Evolutionary conservation across 2,329 filamentous ascomycete genomes (phyloP).

Genomic region (Penicillium sumatraense): DNA sequence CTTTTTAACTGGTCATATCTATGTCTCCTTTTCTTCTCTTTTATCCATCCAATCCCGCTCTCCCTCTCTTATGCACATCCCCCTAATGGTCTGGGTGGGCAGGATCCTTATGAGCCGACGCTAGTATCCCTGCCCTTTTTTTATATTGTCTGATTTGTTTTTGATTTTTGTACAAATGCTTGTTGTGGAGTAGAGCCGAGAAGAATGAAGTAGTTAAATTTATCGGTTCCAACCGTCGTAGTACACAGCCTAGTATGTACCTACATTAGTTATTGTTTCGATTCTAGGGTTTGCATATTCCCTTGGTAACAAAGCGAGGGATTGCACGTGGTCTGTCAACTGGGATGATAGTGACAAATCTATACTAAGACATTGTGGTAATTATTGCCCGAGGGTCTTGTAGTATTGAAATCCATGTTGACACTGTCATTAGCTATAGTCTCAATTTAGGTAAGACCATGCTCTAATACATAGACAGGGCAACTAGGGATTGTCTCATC

Average conservation of each 20-base stretch:
- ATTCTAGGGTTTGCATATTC: no score
- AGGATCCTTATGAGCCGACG: conserved; percentile 21
- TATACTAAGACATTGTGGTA: no score
- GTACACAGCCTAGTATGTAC: no score
- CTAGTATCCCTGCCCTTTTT: conserved; percentile 17
- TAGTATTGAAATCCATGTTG: no score
- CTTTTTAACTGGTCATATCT: conserved; percentile 23
- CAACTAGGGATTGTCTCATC: background rate
- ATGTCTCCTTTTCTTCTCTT: conserved; percentile 3
- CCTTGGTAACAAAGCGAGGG: background rate
- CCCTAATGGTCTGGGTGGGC: conserved; percentile 25
- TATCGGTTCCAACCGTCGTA: no score
- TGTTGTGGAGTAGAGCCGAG: conserved; percentile 11
- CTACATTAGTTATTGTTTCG: no score
- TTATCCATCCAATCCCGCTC: background rate
- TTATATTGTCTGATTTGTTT: conserved; percentile 4
- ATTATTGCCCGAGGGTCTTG: no score
- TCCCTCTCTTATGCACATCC: conserved; percentile 21
- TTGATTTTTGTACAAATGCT: conserved; percentile 25
- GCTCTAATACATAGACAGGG: no score
- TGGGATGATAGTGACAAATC: no score
- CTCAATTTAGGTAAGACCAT: no score
- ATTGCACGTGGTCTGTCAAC: background rate
- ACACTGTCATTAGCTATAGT: no score
- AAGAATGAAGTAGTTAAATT: conserved; percentile 29